Evolutionary conservation across 139 green algal genomes (phyloP).

Genomic region (Chlamydomonas incerta): DNA sequence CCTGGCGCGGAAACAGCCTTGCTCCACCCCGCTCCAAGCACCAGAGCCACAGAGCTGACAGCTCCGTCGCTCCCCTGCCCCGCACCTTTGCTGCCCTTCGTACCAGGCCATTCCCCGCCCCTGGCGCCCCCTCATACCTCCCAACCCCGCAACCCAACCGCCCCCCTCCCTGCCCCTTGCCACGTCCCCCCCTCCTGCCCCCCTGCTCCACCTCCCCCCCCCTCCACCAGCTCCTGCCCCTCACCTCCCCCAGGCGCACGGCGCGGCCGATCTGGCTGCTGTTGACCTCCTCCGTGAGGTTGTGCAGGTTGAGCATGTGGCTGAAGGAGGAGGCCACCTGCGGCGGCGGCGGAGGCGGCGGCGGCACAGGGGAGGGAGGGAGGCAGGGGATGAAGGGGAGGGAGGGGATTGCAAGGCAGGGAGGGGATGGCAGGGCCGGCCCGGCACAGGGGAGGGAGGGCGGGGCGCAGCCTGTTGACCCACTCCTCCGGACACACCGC

Average conservation of each 20-base stretch:
- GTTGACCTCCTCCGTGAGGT: slow-evolving; percentile 85
- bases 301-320: slow-evolving; percentile 95
- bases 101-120: too few relatives aligned
- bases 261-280: slow-evolving; percentile 78
- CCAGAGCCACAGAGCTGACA: too few relatives aligned
- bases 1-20: too few relatives aligned
- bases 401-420: not conserved
- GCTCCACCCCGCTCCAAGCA: too few relatives aligned
- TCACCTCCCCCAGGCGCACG: slow-evolving; percentile 78
- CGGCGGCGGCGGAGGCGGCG: too few relatives aligned
- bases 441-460: too few relatives aligned
- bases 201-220: not conserved
- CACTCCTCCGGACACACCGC: too few relatives aligned
- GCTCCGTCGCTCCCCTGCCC: too few relatives aligned
- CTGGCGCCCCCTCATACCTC: too few relatives aligned
- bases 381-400: not conserved
- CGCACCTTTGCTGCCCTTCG: too few relatives aligned
- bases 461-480: too few relatives aligned
- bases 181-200: not conserved
- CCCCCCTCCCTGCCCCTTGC: not conserved
- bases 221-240: not conserved
- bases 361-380: not conserved
- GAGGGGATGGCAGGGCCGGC: too few relatives aligned
- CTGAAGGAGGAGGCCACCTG: slow-evolving; percentile 88
- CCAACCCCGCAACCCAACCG: not conserved